Percentiles rank a stretch among this genome's conserved stretches.
phyloP scores from a whole-genome alignment of 257 asterid species.

The Lantana camara region DNA sequence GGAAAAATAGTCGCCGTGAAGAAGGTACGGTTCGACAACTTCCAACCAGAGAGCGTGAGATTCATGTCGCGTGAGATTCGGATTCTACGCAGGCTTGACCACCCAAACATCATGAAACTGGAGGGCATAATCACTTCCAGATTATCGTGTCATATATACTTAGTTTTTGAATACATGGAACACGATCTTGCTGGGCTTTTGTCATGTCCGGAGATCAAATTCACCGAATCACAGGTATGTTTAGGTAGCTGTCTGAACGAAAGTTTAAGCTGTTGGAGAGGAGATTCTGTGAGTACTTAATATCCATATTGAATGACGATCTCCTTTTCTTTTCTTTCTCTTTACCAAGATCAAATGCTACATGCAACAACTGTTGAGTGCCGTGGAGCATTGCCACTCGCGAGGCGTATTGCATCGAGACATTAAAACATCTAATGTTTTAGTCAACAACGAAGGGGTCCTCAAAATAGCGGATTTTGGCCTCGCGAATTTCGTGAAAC shows the following conservation, averaged over 20 bases:
- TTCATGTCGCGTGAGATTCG: slow-evolving; percentile 92
- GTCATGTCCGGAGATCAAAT: slow-evolving; percentile 81
- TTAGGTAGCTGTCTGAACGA: background rate
- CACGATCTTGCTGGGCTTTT: slow-evolving; percentile 93
- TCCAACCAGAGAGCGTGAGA: slow-evolving; percentile 85
- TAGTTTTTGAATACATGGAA: slow-evolving; percentile 98
- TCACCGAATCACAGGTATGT: slow-evolving; percentile 84
- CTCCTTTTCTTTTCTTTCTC: background rate
- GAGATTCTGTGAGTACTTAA: too few species aligned
- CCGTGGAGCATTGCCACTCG: slow-evolving; percentile 86
- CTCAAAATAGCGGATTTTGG: slow-evolving; percentile 93
- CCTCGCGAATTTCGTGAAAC: slow-evolving; percentile 65
- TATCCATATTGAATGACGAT: background rate
- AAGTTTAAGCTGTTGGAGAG: too few species aligned
- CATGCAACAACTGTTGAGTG: slow-evolving; percentile 75
- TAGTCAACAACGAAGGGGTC: slow-evolving; percentile 78
- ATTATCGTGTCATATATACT: slow-evolving; percentile 71
- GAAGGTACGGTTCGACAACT: slow-evolving; percentile 89
- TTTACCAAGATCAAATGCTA: slow-evolving; percentile 94
- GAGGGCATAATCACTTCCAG: slow-evolving; percentile 92
- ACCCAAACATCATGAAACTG: slow-evolving; percentile 90
- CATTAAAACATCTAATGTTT: slow-evolving; percentile 77
- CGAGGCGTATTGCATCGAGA: slow-evolving; percentile 88
- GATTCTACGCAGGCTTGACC: slow-evolving; percentile 83
- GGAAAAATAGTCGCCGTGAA: slow-evolving; percentile 85